A percentile compares a stretch with the other conserved stretches of the same genome.
Conservation (phyloP, 352 stramenopile genomes). For the Phytophthora agathidicida region DNA sequence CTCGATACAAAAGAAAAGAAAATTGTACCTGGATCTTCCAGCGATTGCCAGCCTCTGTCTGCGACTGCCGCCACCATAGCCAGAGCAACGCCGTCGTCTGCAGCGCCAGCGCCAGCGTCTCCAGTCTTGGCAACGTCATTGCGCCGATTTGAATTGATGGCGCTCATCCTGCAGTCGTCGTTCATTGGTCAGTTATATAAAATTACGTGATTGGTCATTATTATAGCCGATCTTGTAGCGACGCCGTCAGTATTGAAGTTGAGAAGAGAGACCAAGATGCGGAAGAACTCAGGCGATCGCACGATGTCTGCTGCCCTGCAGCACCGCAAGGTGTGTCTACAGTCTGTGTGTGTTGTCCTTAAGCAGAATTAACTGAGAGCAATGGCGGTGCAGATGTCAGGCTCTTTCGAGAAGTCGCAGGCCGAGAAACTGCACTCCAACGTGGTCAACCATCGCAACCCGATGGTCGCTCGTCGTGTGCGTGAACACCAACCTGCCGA, state of each 20-base stretch:
- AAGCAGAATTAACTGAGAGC: background rate
- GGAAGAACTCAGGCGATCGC: constrained; percentile 43
- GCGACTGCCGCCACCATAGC: constrained; percentile 27
- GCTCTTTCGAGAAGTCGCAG: constrained; percentile 43
- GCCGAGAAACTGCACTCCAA: constrained; percentile 47
- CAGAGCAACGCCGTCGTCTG: constrained; percentile 38
- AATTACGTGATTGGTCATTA: constrained; percentile 1
- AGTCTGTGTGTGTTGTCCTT: background rate
- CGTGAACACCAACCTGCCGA: constrained; percentile 1
- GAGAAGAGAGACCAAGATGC: constrained; percentile 15
- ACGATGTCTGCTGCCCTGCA: constrained; percentile 55
- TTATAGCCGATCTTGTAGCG: constrained; percentile 10
- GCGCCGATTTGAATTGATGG: constrained; percentile 26
- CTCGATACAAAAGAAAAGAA: background rate
- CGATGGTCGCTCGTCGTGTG: constrained; percentile 8
- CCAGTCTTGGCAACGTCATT: constrained; percentile 26
- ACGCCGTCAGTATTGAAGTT: constrained; percentile 7
- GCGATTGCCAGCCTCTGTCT: background rate
- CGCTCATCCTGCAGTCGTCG: constrained; percentile 7
- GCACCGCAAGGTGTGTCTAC: constrained; percentile 51
- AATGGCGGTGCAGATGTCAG: constrained; percentile 31
- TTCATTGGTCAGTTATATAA: constrained; percentile 25
- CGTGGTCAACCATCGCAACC: constrained; percentile 32
- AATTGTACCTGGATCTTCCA: constrained; percentile 29
- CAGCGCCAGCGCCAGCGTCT: constrained; percentile 37